Evolutionary conservation across 2,329 filamentous ascomycete species (phyloP), one percentile per base, ranked within the genome.

Genomic region (Fusarium subtropicale): DNA sequence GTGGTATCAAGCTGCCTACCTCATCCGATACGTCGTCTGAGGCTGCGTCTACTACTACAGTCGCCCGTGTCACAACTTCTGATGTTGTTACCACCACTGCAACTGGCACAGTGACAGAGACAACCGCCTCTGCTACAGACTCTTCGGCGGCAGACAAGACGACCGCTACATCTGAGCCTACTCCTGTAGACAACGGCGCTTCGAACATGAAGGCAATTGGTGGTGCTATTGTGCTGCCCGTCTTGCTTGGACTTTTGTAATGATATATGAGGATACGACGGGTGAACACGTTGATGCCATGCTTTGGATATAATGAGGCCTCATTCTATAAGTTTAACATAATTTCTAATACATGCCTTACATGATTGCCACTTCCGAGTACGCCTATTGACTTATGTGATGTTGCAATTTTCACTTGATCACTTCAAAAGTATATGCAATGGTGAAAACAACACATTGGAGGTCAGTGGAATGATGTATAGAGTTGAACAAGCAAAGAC

Each of bases 1-100:
- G 60, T n/a, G 42, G 58, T 2, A 56, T 63, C 2, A 63, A 56
- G 10, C 7, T 63, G 7, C 31, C 60, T 20, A 24, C 16, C 2
- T 48, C 58, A 1, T 48, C 50, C 0, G 6, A 24, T 7, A 24
- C 57, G 0, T 6, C 22, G 3, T 44, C 60, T 6, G 20, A 33
- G 26, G 22, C 33, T 4, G 12, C 12, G 4, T 2, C 13, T 5
- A 39, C 60, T 1, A 56, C 20, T 4, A 41, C 59, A 7, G 22
- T 36, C 6, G 18, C 9, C 3, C 26, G n/a, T 22, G 55, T 33
- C 3, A 60, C 47, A 33, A 20, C 53, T 4, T 28, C 54, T 20
- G 30, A 42, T 31, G 9, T 12, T 9, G 16, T 15, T 3, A 42
- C 57, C 16, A 36, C 28, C 3, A 18, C 42, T 0, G 16, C 22